Evolutionary conservation across 441 rosid genomes (phyloP).

Genomic region (Oxalis stricta): DNA sequence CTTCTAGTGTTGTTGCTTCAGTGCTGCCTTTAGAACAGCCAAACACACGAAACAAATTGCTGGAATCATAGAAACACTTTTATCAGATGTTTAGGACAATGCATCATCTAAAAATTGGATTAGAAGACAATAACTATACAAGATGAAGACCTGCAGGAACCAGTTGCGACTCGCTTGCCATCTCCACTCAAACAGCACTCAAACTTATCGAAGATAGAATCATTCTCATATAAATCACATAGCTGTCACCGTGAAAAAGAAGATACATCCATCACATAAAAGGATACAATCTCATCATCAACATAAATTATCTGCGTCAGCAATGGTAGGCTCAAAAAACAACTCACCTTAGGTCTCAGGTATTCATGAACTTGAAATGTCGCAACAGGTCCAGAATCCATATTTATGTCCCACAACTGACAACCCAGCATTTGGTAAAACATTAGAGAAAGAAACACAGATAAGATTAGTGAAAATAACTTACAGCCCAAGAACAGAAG

Average conservation of each 20-base stretch:
- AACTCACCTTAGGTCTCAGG: constrained; percentile 72
- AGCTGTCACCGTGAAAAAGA: constrained; percentile 37
- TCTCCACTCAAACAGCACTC: constrained; percentile 93
- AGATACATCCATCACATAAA: constrained; percentile 3
- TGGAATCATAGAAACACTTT: constrained; percentile 16
- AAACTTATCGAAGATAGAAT: constrained; percentile 92
- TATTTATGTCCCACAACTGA: constrained; percentile 94
- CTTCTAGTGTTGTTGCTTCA: constrained; percentile 76
- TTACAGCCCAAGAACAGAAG: too few relatives aligned
- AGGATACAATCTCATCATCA: background rate
- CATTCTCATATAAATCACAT: constrained; percentile 88
- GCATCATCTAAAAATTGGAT: too few relatives aligned
- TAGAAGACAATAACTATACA: too few relatives aligned
- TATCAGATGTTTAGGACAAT: too few relatives aligned
- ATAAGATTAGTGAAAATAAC: too few relatives aligned
- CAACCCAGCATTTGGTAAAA: constrained; percentile 13
- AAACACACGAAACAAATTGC: constrained; percentile 86
- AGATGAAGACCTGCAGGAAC: constrained; percentile 96
- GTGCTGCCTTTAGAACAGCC: constrained; percentile 53
- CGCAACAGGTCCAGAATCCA: constrained; percentile 92
- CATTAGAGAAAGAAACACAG: too few relatives aligned
- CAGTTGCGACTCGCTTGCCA: constrained; percentile 83
- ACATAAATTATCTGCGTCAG: background rate
- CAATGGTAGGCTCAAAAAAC: background rate
- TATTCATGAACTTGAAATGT: constrained; percentile 89